Conservation (phyloP, 1,284 basidiomycete genomes). For the Rhodotorula sp. region DNA sequence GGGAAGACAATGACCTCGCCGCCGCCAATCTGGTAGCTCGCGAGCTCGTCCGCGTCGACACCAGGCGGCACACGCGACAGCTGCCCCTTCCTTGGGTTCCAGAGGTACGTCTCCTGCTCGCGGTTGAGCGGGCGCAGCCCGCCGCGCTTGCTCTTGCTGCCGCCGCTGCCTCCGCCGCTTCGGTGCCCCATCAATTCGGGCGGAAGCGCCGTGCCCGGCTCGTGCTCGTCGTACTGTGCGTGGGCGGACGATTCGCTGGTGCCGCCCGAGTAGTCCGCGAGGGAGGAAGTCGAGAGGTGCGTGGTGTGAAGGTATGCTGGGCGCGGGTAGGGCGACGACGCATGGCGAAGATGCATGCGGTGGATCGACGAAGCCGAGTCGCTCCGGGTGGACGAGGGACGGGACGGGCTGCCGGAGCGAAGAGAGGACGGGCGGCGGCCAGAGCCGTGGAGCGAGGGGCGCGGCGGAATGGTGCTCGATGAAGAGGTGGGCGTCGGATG, state of each 20-base stretch:
- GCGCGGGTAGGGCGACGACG: constrained; percentile 6
- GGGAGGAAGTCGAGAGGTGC: neutral
- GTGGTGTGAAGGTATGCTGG: constrained; percentile 3
- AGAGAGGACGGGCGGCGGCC: neutral
- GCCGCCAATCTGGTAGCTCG: neutral
- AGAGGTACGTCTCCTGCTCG: constrained; percentile 25
- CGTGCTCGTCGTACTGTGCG: neutral
- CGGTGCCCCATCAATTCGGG: neutral
- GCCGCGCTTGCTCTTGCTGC: too few relatives aligned
- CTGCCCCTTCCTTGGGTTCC: constrained; percentile 6
- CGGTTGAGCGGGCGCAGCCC: constrained; percentile 19
- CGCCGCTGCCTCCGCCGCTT: neutral
- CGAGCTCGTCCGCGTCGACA: neutral
- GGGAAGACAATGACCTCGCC: constrained; percentile 28
- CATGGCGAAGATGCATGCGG: neutral
- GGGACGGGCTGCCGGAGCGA: neutral
- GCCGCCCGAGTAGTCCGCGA: neutral
- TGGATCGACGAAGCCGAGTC: neutral
- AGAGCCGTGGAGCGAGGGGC: neutral
- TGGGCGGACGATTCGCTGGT: neutral
- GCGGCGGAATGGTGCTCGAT: neutral
- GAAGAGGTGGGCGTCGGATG: neutral
- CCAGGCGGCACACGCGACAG: constrained; percentile 10
- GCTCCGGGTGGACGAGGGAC: neutral
- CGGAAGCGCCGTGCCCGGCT: constrained; percentile 3